Conservation (phyloP, 1,284 basidiomycete species). For the Kalmanozyma brasiliensis region DNA sequence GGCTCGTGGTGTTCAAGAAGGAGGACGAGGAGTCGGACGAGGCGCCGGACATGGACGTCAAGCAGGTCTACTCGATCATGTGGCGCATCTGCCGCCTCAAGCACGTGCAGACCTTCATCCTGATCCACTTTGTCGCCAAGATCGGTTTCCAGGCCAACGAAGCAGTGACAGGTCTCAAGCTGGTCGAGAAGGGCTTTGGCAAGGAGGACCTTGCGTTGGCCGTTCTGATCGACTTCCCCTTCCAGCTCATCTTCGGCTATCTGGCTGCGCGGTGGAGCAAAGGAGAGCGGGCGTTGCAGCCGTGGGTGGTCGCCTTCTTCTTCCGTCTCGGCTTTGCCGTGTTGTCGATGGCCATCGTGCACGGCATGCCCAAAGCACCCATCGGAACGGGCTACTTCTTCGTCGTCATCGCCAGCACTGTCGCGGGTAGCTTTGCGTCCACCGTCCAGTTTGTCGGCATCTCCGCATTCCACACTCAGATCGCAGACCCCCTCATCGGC, state of each 20-base stretch:
- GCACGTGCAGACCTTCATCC: constrained; percentile 88
- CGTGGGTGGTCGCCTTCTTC: constrained; percentile 92
- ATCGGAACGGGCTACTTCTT: constrained; percentile 78
- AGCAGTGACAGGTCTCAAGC: constrained; percentile 88
- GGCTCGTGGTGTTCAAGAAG: constrained; percentile 87
- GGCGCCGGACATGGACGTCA: constrained; percentile 85
- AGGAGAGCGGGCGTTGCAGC: constrained; percentile 68
- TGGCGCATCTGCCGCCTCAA: constrained; percentile 91
- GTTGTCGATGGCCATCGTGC: constrained; percentile 80
- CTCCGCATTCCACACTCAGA: constrained; percentile 95
- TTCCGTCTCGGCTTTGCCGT: constrained; percentile 80
- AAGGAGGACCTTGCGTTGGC: constrained; percentile 95
- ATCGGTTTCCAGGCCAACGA: constrained; percentile 96
- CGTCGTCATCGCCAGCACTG: constrained; percentile 81
- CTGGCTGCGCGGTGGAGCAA: constrained; percentile 86
- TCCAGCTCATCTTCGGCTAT: constrained; percentile 95
- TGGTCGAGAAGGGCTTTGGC: constrained; percentile 94
- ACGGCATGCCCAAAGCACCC: constrained; percentile 79
- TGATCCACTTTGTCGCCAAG: constrained; percentile 91
- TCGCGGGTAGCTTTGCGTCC: constrained; percentile 86
- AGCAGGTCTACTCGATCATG: constrained; percentile 90
- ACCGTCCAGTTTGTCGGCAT: constrained; percentile 99
- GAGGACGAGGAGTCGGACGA: constrained; percentile 73
- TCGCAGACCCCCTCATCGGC: constrained; percentile 96
- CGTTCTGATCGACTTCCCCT: constrained; percentile 96